These are phyloP conservation scores for Solanum medicagineum DNA, from an alignment of 257 asterid genomes.

Conservation along the genomic window DNA sequence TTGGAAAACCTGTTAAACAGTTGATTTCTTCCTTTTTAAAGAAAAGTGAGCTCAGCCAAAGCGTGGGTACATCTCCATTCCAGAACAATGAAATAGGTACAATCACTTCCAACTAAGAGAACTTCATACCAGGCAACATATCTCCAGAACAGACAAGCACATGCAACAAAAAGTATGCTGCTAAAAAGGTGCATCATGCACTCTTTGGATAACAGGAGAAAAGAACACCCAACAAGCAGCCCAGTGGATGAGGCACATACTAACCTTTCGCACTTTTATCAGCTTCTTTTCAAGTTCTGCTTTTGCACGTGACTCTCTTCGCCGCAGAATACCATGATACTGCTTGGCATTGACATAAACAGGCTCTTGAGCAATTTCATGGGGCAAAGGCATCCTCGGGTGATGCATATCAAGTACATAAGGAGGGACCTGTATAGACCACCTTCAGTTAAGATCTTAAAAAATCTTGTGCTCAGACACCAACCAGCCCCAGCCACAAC, in stretches of 20 bases:
- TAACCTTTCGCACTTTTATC: slow-evolving; percentile 72
- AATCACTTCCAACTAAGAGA: not conserved
- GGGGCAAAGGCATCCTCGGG: slow-evolving; percentile 74
- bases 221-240: not conserved
- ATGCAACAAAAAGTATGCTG: not conserved
- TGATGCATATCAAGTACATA: slow-evolving; percentile 46
- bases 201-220: not conserved
- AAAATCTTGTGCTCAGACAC: not conserved
- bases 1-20: not conserved
- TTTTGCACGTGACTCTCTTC: slow-evolving; percentile 88
- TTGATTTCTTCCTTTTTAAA: not conserved
- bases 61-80: not conserved
- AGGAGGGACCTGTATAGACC: slow-evolving; percentile 41
- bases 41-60: not conserved
- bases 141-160: not conserved
- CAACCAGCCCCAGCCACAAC: not conserved
- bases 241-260: not conserved
- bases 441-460: not conserved
- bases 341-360: slow-evolving; percentile 90
- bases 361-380: slow-evolving; percentile 80
- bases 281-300: slow-evolving; percentile 79
- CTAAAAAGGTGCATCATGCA: not conserved
- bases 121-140: not conserved
- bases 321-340: slow-evolving; percentile 68
- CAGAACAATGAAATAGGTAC: not conserved